phyloP scores from a whole-genome alignment of 495 filamentous ascomycete genomes.

The Aspergillus diversus region DNA sequence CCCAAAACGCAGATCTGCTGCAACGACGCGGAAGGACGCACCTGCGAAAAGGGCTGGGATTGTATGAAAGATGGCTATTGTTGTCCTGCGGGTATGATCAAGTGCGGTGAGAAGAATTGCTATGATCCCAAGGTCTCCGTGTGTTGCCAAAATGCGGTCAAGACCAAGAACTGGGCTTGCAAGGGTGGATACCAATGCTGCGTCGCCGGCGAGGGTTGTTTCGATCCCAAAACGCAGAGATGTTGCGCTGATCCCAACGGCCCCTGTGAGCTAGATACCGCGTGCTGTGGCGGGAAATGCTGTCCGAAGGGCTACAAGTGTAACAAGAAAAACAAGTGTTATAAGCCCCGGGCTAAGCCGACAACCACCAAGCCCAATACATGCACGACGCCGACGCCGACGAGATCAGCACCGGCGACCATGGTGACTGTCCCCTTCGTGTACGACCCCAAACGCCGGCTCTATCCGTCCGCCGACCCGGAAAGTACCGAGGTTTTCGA shows the following conservation, averaged over 20 bases:
- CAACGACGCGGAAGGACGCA: not conserved
- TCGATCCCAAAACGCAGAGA: not conserved
- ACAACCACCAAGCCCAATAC: not conserved
- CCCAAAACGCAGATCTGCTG: not conserved
- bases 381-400: not conserved
- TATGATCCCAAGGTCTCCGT: not conserved
- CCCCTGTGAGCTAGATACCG: not conserved
- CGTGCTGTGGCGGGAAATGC: not conserved
- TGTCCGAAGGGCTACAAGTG: not conserved
- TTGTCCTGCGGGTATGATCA: not conserved
- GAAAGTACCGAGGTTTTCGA: not conserved
- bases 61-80: not conserved
- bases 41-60: not conserved
- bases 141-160: not conserved
- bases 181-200: not conserved
- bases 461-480: not conserved
- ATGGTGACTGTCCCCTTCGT: not conserved
- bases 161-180: not conserved
- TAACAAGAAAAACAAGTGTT: not conserved
- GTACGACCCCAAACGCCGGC: not conserved
- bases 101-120: not conserved
- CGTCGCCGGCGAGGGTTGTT: not conserved
- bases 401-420: not conserved
- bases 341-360: not conserved
- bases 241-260: conserved; percentile 1